Base-by-base conservation (phyloP, 805 yeast genomes). In the Pichia eremophila region DNA sequence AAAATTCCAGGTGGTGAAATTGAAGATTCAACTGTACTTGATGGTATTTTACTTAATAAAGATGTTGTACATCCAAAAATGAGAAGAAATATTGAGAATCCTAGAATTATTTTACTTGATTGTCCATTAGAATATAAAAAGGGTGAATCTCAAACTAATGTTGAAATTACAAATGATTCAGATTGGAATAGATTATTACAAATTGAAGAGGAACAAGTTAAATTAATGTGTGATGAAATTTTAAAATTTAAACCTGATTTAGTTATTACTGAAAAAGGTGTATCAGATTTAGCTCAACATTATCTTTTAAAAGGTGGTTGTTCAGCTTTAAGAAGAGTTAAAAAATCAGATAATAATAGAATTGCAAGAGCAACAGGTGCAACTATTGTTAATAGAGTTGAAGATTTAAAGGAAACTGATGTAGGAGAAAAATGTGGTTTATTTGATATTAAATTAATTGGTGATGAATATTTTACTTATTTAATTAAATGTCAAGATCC, bases 61-160 rank as follows among this genome's bases (percentile, higher is more conserved):
- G 99, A 93, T 63, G 95, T 93, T 49, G 89, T 95, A n/a, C 99
- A 93, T 68, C 99, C 99, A 53, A 89, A 90, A 67, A 93, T 93
- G 99, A 83, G 83, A 58, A 81, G 99, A 65, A 62, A 72, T 58
- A 85, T 93, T 57, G 85, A 83, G 64, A 85, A 88, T 60, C 99
- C 99, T 44, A 78, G 91, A 54, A 79, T 93, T 47, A 77, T 93
- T 18, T 74, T 93, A 56, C 75, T 93, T 57, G 99, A 93, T 69
- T 90, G 97, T 68, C 97, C 99, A 12, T 74, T 93, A 58, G 99
- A 93, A 70, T 93, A 93, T 72, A 93, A 93, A 72, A 93, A 93
- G 75, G 99, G 99, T 55, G 99, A 93, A 71, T 89, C 97, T 3
- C 99, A 93, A 68, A 93, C 98, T 46, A 91, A 93, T 68, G 87